Evolutionary conservation across 805 yeast species (phyloP), one percentile per base, ranked within the genome.

Genomic region (Pachysolen tannophilus): DNA sequence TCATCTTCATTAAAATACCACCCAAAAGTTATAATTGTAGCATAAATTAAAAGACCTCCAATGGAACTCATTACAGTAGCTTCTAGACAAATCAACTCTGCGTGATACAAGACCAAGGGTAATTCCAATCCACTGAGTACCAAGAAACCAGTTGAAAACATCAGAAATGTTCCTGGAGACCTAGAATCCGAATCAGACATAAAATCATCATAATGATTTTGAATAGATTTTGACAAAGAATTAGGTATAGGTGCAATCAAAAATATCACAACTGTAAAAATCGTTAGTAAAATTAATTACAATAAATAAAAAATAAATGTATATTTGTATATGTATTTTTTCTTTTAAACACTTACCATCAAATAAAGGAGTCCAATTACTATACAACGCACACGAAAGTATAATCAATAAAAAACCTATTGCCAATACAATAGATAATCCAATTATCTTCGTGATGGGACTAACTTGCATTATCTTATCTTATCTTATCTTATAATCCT

Each of bases 391-490:
- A 47, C 95, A 86, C 35, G 95, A 82, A 26, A 92, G 65, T 20
- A 90, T 81, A 30, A 88, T 92, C 46, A 88, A 69, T 20, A 90
- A 71, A 49, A 90, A 88, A 11, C 98, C 98, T 46, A 86, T 67
- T 2, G 97, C 90, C 28, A 90, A 69, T 28, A 88, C 72, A 28
- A 79, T 64, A 13, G 90, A 75, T 21, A 85, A 71, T 13, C 78
- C 77, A 27, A 85, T 80, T 45, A 85, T 79, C 51, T 77, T 82
- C 32, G 84, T 77, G 41, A 85, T 61, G 11, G 94, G 90, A 40
- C 77, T 67, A 39, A 40, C 34, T 23, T 23, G 35, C 37, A 46
- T 47, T 34, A 14, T 23, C n/a, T n/a, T n/a, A n/a, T n/a, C n/a
- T n/a, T n/a, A n/a, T n/a, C n/a, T n/a, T n/a, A n/a, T n/a, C n/a